phyloP scores from a whole-genome alignment of 2,329 filamentous ascomycete genomes.

The Leptographium wingfieldii region DNA sequence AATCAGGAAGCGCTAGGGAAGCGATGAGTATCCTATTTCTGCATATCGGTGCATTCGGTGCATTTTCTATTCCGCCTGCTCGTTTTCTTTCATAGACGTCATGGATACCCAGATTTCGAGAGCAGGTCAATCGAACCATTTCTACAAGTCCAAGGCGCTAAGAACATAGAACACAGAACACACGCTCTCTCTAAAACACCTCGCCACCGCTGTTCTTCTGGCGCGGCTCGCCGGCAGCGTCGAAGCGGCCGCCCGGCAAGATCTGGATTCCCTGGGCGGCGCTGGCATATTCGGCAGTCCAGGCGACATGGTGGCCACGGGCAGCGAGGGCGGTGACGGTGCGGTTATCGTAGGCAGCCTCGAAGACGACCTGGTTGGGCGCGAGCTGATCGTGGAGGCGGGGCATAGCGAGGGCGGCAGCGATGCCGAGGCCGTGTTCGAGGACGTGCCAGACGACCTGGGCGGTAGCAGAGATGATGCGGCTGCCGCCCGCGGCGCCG shows the following conservation, averaged over 20 bases:
- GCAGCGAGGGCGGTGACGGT: slow-evolving; percentile 54
- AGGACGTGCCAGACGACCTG: slow-evolving; percentile 66
- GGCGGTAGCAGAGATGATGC: slow-evolving; percentile 75
- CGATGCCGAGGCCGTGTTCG: slow-evolving; percentile 48
- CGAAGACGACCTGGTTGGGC: slow-evolving; percentile 56
- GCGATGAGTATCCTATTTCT: too few species aligned
- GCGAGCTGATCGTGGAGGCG: slow-evolving; percentile 74
- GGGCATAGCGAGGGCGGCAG: slow-evolving; percentile 52
- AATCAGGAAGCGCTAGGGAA: background rate
- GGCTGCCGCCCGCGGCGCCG: slow-evolving; percentile 69
- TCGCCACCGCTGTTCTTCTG: slow-evolving; percentile 62
- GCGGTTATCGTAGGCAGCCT: slow-evolving; percentile 57
- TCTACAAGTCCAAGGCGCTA: background rate
- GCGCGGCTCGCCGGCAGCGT: slow-evolving; percentile 73
- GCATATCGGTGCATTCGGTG: too few species aligned
- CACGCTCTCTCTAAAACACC: slow-evolving; percentile 18
- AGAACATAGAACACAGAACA: too few species aligned
- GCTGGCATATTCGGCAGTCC: slow-evolving; percentile 52
- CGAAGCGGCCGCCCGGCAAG: slow-evolving; percentile 53
- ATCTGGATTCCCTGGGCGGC: slow-evolving; percentile 60
- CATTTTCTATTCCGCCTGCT: background rate
- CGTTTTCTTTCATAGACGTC: background rate
- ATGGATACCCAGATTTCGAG: background rate
- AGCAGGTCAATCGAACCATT: background rate
- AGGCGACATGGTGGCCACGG: slow-evolving; percentile 63